Conservation (phyloP, 306 rosid species). For the Acacia acuminata region DNA sequence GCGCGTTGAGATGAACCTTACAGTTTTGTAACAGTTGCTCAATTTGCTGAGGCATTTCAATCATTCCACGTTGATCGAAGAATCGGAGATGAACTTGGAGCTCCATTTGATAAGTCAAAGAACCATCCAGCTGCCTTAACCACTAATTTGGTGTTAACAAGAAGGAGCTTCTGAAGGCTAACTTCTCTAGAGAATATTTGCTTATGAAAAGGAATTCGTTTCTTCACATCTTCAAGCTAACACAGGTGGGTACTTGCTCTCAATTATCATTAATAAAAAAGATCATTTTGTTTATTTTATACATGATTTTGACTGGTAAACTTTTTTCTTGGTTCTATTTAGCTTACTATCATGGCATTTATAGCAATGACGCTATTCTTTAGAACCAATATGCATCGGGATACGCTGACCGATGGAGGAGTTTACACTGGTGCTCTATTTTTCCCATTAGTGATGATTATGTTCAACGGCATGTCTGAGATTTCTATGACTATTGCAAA, state of each 20-base stretch:
- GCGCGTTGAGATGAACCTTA: slow-evolving; percentile 39
- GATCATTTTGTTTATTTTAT: background rate
- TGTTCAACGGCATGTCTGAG: slow-evolving; percentile 68
- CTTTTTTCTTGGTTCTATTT: slow-evolving; percentile 28
- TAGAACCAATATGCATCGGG: slow-evolving; percentile 70
- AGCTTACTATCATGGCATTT: slow-evolving; percentile 58
- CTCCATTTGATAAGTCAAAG: slow-evolving; percentile 46
- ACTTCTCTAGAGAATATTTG: slow-evolving; percentile 43
- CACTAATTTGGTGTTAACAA: slow-evolving; percentile 39
- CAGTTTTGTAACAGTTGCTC: slow-evolving; percentile 41
- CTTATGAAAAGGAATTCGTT: slow-evolving; percentile 54
- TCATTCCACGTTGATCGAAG: slow-evolving; percentile 45
- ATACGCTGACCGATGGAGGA: slow-evolving; percentile 52
- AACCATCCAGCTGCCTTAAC: slow-evolving; percentile 54
- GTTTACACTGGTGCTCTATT: slow-evolving; percentile 58
- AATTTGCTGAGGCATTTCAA: slow-evolving; percentile 47
- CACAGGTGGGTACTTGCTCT: slow-evolving; percentile 31
- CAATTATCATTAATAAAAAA: background rate
- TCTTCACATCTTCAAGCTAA: slow-evolving; percentile 43
- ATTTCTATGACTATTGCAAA: slow-evolving; percentile 50
- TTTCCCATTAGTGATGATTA: slow-evolving; percentile 37
- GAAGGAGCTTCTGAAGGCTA: slow-evolving; percentile 49
- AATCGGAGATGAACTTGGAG: slow-evolving; percentile 37
- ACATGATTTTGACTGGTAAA: background rate
- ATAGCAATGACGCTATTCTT: slow-evolving; percentile 59